Evolutionary conservation across 345 rosid species (phyloP).

Genomic region (Eucalyptus pauciflora): DNA sequence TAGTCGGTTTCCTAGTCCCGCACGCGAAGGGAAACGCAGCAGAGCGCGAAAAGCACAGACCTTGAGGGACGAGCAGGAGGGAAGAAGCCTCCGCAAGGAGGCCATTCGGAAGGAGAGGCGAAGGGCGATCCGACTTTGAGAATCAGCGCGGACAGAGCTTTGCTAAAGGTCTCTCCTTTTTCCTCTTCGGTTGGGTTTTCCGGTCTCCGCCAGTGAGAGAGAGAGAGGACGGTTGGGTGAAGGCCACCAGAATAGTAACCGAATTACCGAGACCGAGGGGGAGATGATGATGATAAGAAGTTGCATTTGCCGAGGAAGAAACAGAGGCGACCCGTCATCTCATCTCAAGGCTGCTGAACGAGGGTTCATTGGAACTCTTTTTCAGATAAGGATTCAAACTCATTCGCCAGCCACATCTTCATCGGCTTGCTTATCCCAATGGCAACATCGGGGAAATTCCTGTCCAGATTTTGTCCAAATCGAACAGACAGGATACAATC

Average conservation of each 20-base stretch:
- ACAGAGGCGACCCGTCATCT: neutral
- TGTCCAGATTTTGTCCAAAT: neutral
- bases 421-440: neutral
- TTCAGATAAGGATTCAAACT: neutral
- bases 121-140: neutral
- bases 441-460: neutral
- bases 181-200: neutral
- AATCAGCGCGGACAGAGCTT: neutral
- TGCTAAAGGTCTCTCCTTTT: neutral
- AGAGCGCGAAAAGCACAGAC: neutral
- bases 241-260: neutral
- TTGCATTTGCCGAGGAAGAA: neutral
- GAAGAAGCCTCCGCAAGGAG: conserved; percentile 15
- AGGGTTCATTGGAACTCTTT: neutral
- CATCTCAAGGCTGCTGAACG: neutral
- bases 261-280: neutral
- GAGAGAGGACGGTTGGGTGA: neutral
- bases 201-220: neutral
- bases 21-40: neutral
- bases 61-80: conserved; percentile 8
- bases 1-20: neutral
- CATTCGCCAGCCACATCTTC: neutral
- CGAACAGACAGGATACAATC: neutral
- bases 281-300: neutral
- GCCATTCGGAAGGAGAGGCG: conserved; percentile 7